Conservation (phyloP, 805 yeast genomes). For the Candida sonorensis region DNA sequence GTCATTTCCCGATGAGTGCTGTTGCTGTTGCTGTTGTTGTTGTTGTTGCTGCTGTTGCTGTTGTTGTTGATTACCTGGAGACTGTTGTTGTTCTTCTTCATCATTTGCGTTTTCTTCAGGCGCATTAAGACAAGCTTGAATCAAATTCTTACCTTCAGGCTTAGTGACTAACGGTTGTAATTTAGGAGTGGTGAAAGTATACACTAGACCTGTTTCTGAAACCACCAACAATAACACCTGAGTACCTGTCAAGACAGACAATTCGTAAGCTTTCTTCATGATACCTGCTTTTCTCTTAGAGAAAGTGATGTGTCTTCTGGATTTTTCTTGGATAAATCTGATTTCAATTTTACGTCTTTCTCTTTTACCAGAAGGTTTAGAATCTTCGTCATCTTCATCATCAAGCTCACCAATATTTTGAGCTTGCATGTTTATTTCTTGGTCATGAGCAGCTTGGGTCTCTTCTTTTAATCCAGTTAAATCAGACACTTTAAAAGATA, state of each 20-base stretch:
- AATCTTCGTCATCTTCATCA: slow-evolving; percentile 43
- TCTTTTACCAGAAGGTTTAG: slow-evolving; percentile 41
- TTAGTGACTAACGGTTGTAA: slow-evolving; percentile 96
- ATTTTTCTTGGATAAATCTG: slow-evolving; percentile 94
- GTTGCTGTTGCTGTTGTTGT: slow-evolving; percentile 4
- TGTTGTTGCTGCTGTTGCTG: slow-evolving; percentile 2
- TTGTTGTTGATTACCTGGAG: slow-evolving; percentile 12
- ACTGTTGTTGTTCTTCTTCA: slow-evolving; percentile 11
- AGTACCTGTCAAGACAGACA: slow-evolving; percentile 94
- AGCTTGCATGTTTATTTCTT: slow-evolving; percentile 16
- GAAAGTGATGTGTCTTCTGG: slow-evolving; percentile 95
- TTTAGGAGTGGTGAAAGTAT: slow-evolving; percentile 98
- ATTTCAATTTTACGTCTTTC: slow-evolving; percentile 89
- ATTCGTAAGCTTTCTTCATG: slow-evolving; percentile 99
- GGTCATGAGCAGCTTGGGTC: slow-evolving; percentile 17
- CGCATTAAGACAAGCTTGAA: slow-evolving; percentile 95
- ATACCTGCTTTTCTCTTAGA: slow-evolving; percentile 98
- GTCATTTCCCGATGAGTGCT: no score
- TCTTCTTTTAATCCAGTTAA: slow-evolving; percentile 17
- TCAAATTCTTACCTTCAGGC: slow-evolving; percentile 93
- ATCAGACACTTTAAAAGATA: slow-evolving; percentile 17
- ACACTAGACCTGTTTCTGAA: slow-evolving; percentile 96
- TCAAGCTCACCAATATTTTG: slow-evolving; percentile 27
- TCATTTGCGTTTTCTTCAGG: slow-evolving; percentile 58
- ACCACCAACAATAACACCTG: slow-evolving; percentile 93